A percentile compares a stretch with the other conserved stretches of the same genome.
phyloP scores from a whole-genome alignment of 805 yeast species.

The Blastobotrys attinorum region DNA sequence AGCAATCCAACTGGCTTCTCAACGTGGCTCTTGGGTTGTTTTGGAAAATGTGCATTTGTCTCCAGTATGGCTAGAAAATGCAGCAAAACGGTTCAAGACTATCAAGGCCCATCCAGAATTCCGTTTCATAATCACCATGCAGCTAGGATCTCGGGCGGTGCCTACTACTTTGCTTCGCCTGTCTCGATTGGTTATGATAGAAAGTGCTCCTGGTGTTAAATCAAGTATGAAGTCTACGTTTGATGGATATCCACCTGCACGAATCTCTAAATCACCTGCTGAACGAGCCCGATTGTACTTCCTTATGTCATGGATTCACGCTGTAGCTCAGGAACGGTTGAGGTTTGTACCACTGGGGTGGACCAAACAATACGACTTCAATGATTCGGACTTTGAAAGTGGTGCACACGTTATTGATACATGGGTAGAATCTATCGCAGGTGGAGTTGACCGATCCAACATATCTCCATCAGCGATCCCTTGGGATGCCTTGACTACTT shows the following conservation, averaged over 20 bases:
- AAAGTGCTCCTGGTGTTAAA: conserved; percentile 55
- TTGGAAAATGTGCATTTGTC: conserved; percentile 79
- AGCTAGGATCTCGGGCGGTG: conserved; percentile 35
- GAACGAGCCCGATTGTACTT: conserved; percentile 44
- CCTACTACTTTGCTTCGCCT: conserved; percentile 51
- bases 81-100: conserved; percentile 41
- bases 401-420: conserved; percentile 39
- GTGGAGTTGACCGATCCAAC: conserved; percentile 27
- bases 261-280: conserved; percentile 26
- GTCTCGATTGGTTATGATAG: conserved; percentile 52
- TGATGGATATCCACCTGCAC: conserved; percentile 17
- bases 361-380: conserved; percentile 54
- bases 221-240: conserved; percentile 36
- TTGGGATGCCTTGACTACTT: conserved; percentile 43
- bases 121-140: conserved; percentile 61
- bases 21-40: conserved; percentile 60
- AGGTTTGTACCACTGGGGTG: conserved; percentile 61
- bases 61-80: conserved; percentile 47
- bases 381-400: conserved; percentile 58
- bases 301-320: conserved; percentile 63
- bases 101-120: conserved; percentile 31
- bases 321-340: conserved; percentile 49
- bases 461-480: conserved; percentile 42
- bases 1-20: conserved; percentile 40
- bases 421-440: conserved; percentile 28